Conservation (phyloP, 441 rosid species). For the Euphorbia celastroides region DNA sequence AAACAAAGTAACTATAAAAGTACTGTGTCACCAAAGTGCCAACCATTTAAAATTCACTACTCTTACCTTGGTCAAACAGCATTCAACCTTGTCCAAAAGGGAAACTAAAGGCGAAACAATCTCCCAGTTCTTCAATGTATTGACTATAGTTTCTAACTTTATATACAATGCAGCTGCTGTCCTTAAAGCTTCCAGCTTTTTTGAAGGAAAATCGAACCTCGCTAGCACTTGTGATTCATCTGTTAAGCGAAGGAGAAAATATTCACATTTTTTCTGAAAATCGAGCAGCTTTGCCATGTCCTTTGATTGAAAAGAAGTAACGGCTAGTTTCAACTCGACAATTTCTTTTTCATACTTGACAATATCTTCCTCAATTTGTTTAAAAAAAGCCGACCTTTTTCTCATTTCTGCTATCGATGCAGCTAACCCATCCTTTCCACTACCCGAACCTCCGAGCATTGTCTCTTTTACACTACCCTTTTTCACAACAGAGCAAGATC, state of each 20-base stretch:
- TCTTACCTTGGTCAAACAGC: constrained; percentile 37
- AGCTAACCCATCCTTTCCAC: constrained; percentile 22
- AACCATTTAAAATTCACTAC: background rate
- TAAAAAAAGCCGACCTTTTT: constrained; percentile 29
- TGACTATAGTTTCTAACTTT: constrained; percentile 23
- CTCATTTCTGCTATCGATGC: constrained; percentile 19
- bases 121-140: constrained; percentile 31
- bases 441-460: constrained; percentile 14
- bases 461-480: constrained; percentile 3
- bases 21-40: background rate
- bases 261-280: constrained; percentile 23
- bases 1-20: background rate
- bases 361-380: constrained; percentile 30
- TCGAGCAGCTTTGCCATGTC: constrained; percentile 31
- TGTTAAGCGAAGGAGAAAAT: constrained; percentile 24
- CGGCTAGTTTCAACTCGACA: constrained; percentile 19
- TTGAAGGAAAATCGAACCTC: constrained; percentile 40
- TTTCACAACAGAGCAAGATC: constrained; percentile 4
- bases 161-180: constrained; percentile 34
- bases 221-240: constrained; percentile 48
- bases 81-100: constrained; percentile 30
- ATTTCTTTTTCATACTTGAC: constrained; percentile 21
- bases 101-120: constrained; percentile 25
- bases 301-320: constrained; percentile 28
- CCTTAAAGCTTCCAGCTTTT: constrained; percentile 42